Evolutionary conservation across 1,139 yeast genomes (phyloP), one percentile per base, ranked within the genome.

Genomic region (Saccharomyces hybrid): DNA sequence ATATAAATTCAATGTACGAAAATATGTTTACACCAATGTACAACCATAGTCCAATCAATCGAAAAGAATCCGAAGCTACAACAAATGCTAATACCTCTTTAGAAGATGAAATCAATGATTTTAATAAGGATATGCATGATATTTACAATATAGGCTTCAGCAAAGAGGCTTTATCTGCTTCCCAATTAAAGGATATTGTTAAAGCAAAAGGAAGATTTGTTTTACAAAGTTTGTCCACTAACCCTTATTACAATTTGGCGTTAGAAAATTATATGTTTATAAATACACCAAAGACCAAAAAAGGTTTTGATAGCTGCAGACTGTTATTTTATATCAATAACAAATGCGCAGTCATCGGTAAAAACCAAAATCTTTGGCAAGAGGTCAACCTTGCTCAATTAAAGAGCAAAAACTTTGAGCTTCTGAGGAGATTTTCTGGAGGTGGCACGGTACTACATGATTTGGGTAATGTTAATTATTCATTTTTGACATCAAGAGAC

Each of bases 301-400:
- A 61, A 59, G 4, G 50, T 51, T 47, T 56, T 57, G 28, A 52
- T 46, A 73, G 73, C 51, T 79, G 80, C 57, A 71, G 95, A 56
- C 72, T 93, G 31, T 68, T 90, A 59, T 77, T 93, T 56, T 95
- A 93, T 65, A 76, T 79, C 38, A 93, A 95, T 66, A 71, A 81
- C 1, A 89, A 95, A 0, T 88, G 96, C 69, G 91, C 91, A 32
- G 96, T 95, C 1, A 76, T 93, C n/a, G 99, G 99, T 0, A 88
- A 95, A 65, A 93, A 93, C 67, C 99, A 95, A 68, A 93, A 90
- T 61, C 96, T 97, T 1, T 93, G 95, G 91, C 80, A 83, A 56
- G 99, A 93, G 66, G 79, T 85, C 32, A 86, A 88, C 63, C 58
- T 93, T 3, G 80, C 83, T 0, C 64, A 82, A n/a, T 72, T 88